Evolutionary conservation across 352 stramenopile genomes (phyloP), one percentile per base, ranked within the genome.

Genomic region (Phytophthora meadii): DNA sequence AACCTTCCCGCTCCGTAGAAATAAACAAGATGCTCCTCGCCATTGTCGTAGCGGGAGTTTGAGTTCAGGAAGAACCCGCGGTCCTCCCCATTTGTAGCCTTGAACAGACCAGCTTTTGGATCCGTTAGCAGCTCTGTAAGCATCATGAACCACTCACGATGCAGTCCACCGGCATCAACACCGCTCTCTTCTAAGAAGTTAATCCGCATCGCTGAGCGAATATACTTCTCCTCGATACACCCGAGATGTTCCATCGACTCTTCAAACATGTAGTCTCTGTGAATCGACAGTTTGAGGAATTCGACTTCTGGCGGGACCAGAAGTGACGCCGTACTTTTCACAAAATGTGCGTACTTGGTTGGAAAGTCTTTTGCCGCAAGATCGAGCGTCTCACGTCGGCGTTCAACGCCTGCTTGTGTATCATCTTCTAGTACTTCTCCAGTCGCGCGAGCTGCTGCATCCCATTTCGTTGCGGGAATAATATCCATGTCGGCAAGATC

Each of bases 111-210:
- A 3, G 65, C 69, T 4, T 68, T 63, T 12, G 76, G 68, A 8
- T 85, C 47, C 30, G 81, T 72, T 24, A 94, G 61, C 36, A 80
- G 44, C 12, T 92, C 78, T 36, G 82, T 90, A 1, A 96, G 58
- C 40, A 97, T 76, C 54, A 87, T 77, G 60, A 96, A 96, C 92
- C 92, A 98, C 66, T 96, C 89, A 8, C 90, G 82, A 60, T 96
- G 85, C 4, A 97, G 58, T 15, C 83, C 89, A n/a, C 89, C 90
- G 1, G 90, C 90, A 51, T 97, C 90, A 14, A 95, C 74, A 5
- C 90, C 90, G 14, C 70, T 86, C 61, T 98, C 90, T 14, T 85
- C 77, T 0, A 87, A 57, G 47, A 97, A 97, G 27, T 94, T 80
- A 34, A 96, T 82, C 14, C 86, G 81, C 54, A 95, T 84, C 5